Conservation (phyloP, 495 filamentous ascomycete species). For the Penicillium subrubescens region DNA sequence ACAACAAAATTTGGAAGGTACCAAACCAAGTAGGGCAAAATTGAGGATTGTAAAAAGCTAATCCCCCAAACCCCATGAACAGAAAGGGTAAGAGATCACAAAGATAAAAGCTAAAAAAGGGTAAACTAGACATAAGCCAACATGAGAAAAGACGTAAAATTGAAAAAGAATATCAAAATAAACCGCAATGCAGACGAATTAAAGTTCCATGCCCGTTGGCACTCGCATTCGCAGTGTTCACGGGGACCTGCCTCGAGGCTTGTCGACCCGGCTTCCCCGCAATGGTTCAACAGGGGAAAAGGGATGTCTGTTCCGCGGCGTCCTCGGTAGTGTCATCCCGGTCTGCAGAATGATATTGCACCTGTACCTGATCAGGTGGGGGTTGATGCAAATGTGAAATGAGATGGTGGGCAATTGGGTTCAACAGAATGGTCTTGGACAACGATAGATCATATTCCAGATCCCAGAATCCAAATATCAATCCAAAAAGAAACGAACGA, state of each 20-base stretch:
- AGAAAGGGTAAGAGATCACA: background rate
- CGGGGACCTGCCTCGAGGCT: background rate
- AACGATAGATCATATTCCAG: background rate
- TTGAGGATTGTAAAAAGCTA: background rate
- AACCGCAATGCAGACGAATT: background rate
- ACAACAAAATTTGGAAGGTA: background rate
- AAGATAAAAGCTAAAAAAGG: background rate
- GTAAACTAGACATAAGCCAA: background rate
- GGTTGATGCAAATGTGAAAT: background rate
- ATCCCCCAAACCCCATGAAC: background rate
- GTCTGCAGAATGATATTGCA: background rate
- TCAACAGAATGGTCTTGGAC: background rate
- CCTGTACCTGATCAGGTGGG: background rate
- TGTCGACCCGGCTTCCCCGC: constrained; percentile 2
- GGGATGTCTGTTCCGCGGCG: background rate
- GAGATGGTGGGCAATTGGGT: background rate
- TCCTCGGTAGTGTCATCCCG: background rate
- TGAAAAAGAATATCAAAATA: background rate
- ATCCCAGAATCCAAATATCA: background rate
- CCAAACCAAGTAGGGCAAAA: background rate
- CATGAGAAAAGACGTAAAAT: background rate
- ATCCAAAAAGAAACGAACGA: background rate
- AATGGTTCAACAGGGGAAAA: background rate
- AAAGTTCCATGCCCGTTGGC: background rate
- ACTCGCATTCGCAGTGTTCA: constrained; percentile 1